A percentile compares a stretch with the other conserved stretches of the same genome.
Evolutionary conservation across 805 yeast genomes (phyloP).

Genomic region (Suhomyces xylopsoci): DNA sequence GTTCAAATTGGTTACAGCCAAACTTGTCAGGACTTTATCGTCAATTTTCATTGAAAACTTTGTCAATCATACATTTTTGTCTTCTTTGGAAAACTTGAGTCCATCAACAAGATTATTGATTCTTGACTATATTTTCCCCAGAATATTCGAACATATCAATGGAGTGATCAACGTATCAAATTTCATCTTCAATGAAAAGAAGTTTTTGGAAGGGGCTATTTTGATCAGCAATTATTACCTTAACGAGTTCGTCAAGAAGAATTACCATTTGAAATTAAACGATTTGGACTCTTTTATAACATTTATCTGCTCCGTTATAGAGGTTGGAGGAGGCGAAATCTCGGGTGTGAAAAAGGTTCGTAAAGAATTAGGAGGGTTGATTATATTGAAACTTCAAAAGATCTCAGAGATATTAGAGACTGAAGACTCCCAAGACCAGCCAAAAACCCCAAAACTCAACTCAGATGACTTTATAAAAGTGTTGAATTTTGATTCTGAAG

Average conservation of each 20-base stretch:
- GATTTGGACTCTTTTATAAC: conserved; percentile 25
- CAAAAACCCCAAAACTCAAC: background rate
- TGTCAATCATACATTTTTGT: conserved; percentile 18
- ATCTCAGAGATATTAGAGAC: conserved; percentile 11
- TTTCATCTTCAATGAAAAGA: conserved; percentile 34
- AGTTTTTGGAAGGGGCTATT: conserved; percentile 23
- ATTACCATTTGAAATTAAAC: conserved; percentile 20
- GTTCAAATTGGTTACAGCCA: conserved; percentile 20
- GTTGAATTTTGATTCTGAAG: background rate
- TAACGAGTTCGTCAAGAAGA: conserved; percentile 26
- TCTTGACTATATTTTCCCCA: conserved; percentile 34
- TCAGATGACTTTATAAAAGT: background rate
- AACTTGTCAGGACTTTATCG: conserved; percentile 31
- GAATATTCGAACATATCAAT: conserved; percentile 32
- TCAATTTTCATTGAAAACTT: conserved; percentile 33
- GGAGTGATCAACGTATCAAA: conserved; percentile 31
- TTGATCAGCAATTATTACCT: conserved; percentile 26
- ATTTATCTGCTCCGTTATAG: conserved; percentile 32
- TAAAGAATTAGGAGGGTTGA: conserved; percentile 24
- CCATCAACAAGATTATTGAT: conserved; percentile 36
- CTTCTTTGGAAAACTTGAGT: conserved; percentile 22
- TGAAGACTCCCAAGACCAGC: background rate
- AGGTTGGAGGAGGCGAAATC: conserved; percentile 13
- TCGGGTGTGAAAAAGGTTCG: conserved; percentile 16
- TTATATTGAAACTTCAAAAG: conserved; percentile 25